phyloP scores from a whole-genome alignment of 1,284 basidiomycete species.

The Rhodofomes roseus region DNA sequence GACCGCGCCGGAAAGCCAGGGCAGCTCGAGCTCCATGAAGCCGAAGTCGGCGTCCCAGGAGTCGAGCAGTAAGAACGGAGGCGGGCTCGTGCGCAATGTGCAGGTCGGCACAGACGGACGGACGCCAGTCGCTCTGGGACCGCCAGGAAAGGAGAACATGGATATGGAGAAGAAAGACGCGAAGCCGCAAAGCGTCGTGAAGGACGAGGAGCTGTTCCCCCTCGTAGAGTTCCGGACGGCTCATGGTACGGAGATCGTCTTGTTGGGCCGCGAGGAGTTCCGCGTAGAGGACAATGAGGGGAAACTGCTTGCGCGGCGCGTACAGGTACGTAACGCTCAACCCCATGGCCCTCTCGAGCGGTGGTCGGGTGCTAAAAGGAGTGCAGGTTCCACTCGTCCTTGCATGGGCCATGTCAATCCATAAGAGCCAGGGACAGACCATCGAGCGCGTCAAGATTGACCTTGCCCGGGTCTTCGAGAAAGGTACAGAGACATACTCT shows the following conservation, averaged over 20 bases:
- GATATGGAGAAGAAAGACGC: conserved; percentile 17
- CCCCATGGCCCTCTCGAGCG: conserved; percentile 16
- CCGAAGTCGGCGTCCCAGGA: conserved; percentile 21
- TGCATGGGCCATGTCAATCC: conserved; percentile 94
- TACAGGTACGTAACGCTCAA: conserved; percentile 47
- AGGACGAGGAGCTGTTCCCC: conserved; percentile 50
- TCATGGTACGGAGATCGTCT: conserved; percentile 61
- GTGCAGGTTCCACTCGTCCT: conserved; percentile 74
- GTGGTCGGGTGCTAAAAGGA: background rate
- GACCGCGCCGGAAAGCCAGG: background rate
- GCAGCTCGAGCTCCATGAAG: too few species aligned
- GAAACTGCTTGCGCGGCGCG: conserved; percentile 32
- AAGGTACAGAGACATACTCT: conserved; percentile 48
- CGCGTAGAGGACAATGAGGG: conserved; percentile 44
- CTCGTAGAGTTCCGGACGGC: conserved; percentile 77
- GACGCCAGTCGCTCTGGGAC: conserved; percentile 21
- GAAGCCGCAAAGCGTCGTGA: conserved; percentile 30
- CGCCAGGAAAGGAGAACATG: conserved; percentile 29
- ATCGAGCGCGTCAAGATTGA: conserved; percentile 84
- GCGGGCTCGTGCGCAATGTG: conserved; percentile 31
- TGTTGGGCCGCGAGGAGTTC: conserved; percentile 35
- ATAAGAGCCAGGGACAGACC: conserved; percentile 92
- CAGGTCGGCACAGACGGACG: conserved; percentile 32
- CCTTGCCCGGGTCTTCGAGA: conserved; percentile 82
- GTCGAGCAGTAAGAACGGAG: conserved; percentile 15